Base-by-base conservation (phyloP, 768 basidiomycete genomes). In the Rhizopogon vesiculosus region DNA sequence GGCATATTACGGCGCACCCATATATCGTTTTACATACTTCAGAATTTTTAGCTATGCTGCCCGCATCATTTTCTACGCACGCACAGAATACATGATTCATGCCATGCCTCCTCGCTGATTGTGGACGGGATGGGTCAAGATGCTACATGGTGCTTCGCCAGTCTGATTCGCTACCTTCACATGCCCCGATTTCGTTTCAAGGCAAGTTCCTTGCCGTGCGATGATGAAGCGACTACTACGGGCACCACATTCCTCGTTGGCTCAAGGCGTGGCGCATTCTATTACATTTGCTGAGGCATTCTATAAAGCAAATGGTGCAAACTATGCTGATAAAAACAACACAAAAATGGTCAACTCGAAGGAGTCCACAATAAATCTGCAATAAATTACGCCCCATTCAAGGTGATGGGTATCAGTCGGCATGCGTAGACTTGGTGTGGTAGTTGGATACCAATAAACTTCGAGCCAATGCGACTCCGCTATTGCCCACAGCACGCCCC, bases 401-500 rank as follows among this genome's bases (percentile, higher is more conserved):
- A 49, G 15, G 1, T 19, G 9, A 22, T 35, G 33, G 46, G 33
- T 49, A 35, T 38, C 19, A 6, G 18, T 18, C 29, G 31, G 18
- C 18, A 18, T 48, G 12, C 31, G 18, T 12, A 13, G 33, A 48
- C 18, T 33, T 33, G 8, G 9, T 13, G 13, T 19, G n/a, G 18
- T 19, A 35, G 46, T 33, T 18, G 18, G 13, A 49, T 48, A 49
- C 33, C 46, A 15, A 49, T 15, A 22, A 38, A 38, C 46, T 35
- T 48, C 4, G 6, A 12, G 28, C 12, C n/a, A 7, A 6, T 15
- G 1, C 31, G 10, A 4, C 7, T 2, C 18, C 46, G 13, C 29
- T 25, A 42, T 29, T 45, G 38, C 59, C 48, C 68, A 31, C 68
- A 70, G 13, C 68, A 69, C 16, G 51, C 44, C 18, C 61, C 57